Percentiles rank a stretch among this genome's conserved stretches.
Conservation (phyloP, 1,139 yeast genomes). For the Geotrichum armillariae region DNA sequence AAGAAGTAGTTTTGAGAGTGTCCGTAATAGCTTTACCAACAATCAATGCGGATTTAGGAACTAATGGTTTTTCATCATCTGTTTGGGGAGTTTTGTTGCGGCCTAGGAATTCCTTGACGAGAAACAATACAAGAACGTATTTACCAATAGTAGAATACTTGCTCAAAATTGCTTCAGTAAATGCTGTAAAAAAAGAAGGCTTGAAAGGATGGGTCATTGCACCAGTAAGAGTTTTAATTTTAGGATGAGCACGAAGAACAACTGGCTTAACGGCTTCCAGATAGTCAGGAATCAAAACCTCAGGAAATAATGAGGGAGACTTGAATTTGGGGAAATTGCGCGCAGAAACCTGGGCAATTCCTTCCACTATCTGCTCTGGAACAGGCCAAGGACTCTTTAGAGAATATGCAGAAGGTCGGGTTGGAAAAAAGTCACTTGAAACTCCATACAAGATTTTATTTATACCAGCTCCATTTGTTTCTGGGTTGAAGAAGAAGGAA, state of each 20-base stretch:
- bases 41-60: slow-evolving; percentile 5
- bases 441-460: slow-evolving; percentile 4
- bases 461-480: slow-evolving; percentile 18
- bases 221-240: slow-evolving; percentile 36
- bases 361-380: slow-evolving; percentile 33
- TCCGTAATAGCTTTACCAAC: slow-evolving; percentile 27
- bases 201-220: slow-evolving; percentile 41
- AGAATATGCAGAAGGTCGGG: background rate
- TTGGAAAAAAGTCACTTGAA: slow-evolving; percentile 29
- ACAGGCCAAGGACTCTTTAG: slow-evolving; percentile 38
- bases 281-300: slow-evolving; percentile 27
- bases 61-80: background rate
- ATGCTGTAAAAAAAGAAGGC: slow-evolving; percentile 33
- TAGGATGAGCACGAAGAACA: slow-evolving; percentile 40
- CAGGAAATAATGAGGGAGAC: slow-evolving; percentile 37
- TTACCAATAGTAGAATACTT: slow-evolving; percentile 33
- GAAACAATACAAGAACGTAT: slow-evolving; percentile 36
- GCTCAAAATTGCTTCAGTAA: slow-evolving; percentile 29
- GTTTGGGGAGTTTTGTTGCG: background rate
- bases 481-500: slow-evolving; percentile 38
- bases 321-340: slow-evolving; percentile 38
- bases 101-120: slow-evolving; percentile 8
- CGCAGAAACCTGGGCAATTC: slow-evolving; percentile 36
- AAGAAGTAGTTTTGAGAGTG: slow-evolving; percentile 35
- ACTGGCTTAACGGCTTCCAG: slow-evolving; percentile 35